These are phyloP conservation scores for Cornus suecica DNA, from an alignment of 148 eudicot species.

Conservation along the genomic window DNA sequence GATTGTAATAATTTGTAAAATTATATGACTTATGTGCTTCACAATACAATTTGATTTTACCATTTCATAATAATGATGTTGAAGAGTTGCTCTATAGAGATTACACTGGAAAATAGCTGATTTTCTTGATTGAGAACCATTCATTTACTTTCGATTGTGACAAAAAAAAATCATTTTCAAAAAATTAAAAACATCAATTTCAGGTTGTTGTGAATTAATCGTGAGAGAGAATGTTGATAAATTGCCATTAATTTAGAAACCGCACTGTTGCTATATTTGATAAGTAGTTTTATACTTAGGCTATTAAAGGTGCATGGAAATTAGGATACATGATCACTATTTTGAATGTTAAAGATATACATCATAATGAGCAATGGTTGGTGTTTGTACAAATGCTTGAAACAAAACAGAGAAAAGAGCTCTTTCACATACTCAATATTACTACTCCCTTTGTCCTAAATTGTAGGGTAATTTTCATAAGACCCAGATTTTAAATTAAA, in stretches of 20 bases:
- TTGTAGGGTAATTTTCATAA: too few relatives aligned
- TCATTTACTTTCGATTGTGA: neutral
- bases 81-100: too few relatives aligned
- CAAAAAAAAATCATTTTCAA: neutral
- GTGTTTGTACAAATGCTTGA: neutral
- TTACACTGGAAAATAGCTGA: too few relatives aligned
- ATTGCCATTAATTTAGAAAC: neutral
- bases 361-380: neutral
- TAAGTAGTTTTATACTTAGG: neutral
- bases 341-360: neutral
- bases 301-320: neutral
- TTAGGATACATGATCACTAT: neutral
- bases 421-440: too few relatives aligned
- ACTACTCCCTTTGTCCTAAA: too few relatives aligned
- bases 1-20: too few relatives aligned
- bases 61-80: too few relatives aligned
- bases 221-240: neutral
- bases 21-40: too few relatives aligned
- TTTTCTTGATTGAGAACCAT: too few relatives aligned
- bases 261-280: neutral
- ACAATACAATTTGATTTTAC: too few relatives aligned
- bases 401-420: neutral
- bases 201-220: neutral
- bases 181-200: neutral
- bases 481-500: too few relatives aligned